Base-by-base conservation (phyloP, 225 moss, liverwort and hornwort genomes). In the Neckera pumila region DNA sequence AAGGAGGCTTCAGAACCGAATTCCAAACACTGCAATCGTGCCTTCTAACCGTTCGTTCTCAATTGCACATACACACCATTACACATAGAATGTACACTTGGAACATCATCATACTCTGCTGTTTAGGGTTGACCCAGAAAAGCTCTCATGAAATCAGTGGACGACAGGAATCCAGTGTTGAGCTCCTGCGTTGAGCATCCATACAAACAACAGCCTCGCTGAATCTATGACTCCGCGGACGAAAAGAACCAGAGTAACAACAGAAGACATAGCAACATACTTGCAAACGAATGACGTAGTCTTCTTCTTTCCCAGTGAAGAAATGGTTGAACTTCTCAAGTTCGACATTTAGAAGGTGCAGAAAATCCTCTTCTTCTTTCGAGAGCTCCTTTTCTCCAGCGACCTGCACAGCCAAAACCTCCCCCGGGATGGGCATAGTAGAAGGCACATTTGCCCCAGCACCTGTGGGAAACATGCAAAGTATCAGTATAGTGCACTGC, bases 291-390 rank as follows among this genome's bases (percentile, higher is more conserved):
- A 97, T 97, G 66, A 97, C 92, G 61, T 95, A 95, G 34, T 95
- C 96, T 78, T 97, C 97, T 83, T 97, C 97, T 67, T 97, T 97
- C 72, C 92, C 95, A 33, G 95, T 91, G 56, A 96, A 97, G 59
- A 97, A 97, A 21, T 91, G 89, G 64, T 97, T 97, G 79, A 95
- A 97, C 83, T 97, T 97, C 91, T 95, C 93, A 11, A 97, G 91
- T 78, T 97, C 97, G 27, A 91, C 89, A 84, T 96, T 96, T 77
- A 97, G 69, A 10, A 96, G 91, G 16, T 91, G 91, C 66, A 97
- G 83, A 86, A 97, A 97, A 76, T 93, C 87, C 89, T 92, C 92
- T 79, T 93, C 93, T 45, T 93, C 93, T 38, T 88, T 92, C 6
- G 90, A 88, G 18, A 93, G 91, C 91, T 93, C 93, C 89, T 93